Evolutionary conservation across 2,329 filamentous ascomycete species (phyloP).

Genomic region (Phaeophleospora eucalypticola): DNA sequence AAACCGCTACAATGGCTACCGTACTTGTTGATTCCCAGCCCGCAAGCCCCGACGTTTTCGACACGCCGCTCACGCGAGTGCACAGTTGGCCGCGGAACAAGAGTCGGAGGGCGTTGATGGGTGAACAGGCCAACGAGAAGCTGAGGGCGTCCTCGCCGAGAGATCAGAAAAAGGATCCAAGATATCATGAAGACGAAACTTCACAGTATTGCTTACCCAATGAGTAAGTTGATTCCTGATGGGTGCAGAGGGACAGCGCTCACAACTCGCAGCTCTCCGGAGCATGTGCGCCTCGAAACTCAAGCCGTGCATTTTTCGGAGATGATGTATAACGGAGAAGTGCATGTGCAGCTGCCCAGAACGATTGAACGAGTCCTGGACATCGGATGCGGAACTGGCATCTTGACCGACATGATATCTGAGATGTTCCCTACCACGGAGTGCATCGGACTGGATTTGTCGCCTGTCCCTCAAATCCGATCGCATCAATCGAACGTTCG

Average conservation of each 20-base stretch:
- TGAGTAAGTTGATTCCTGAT: not conserved
- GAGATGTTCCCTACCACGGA: slow-evolving; percentile 23
- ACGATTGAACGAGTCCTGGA: slow-evolving; percentile 3
- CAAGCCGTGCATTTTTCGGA: slow-evolving; percentile 17
- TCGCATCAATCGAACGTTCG: slow-evolving; percentile 4
- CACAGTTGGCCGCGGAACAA: no score
- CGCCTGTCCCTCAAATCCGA: slow-evolving; percentile 9
- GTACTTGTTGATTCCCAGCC: no score
- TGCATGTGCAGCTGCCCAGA: slow-evolving; percentile 6
- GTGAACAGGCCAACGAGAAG: no score
- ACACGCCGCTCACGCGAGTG: no score
- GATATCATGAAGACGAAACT: slow-evolving; percentile 4
- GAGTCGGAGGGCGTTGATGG: no score
- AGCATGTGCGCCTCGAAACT: slow-evolving; percentile 21
- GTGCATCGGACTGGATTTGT: slow-evolving; percentile 35
- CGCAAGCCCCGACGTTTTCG: no score
- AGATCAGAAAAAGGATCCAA: no score
- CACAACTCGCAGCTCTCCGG: slow-evolving; percentile 4
- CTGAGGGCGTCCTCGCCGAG: no score
- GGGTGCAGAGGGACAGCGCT: no score
- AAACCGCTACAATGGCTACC: no score
- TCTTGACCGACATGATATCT: slow-evolving; percentile 25
- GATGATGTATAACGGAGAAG: slow-evolving; percentile 20
- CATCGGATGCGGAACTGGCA: slow-evolving; percentile 27
- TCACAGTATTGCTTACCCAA: slow-evolving; percentile 7